These are phyloP conservation scores for Colletotrichum endophyticum DNA, from an alignment of 2,329 filamentous ascomycete species.

Conservation along the genomic window DNA sequence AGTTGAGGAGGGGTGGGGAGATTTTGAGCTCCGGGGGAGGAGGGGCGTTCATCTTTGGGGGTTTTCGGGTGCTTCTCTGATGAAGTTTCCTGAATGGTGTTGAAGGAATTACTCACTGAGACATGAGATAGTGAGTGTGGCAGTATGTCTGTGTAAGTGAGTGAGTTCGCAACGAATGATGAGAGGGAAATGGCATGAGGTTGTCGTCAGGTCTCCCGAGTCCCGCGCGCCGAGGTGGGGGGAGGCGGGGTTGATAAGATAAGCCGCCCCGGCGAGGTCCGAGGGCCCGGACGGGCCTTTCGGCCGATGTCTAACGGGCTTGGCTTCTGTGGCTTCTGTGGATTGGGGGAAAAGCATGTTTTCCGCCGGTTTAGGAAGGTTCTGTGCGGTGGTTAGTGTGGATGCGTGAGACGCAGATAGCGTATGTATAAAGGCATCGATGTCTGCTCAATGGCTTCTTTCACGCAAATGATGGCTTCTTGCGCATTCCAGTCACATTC, in stretches of 20 bases:
- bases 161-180: background rate
- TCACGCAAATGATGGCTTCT: background rate
- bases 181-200: background rate
- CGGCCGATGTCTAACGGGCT: background rate
- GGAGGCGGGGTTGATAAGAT: background rate
- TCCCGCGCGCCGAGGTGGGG: background rate
- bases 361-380: background rate
- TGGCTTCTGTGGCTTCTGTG: background rate
- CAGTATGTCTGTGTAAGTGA: background rate
- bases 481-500: rapidly evolving
- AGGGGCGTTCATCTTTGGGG: background rate
- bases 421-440: too few species aligned
- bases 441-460: background rate
- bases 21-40: slow-evolving; percentile 47
- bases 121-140: background rate
- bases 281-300: background rate
- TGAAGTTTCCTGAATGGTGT: background rate
- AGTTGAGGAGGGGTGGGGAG: slow-evolving; percentile 73
- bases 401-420: background rate
- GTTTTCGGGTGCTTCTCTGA: background rate
- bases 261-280: background rate
- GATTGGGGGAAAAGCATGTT: background rate
- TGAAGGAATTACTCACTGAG: background rate
- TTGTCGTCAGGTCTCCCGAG: background rate
- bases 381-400: background rate